Percentiles rank a stretch among this genome's conserved stretches.
phyloP scores from a whole-genome alignment of 257 asterid genomes.

The Nicotiana attenuata region DNA sequence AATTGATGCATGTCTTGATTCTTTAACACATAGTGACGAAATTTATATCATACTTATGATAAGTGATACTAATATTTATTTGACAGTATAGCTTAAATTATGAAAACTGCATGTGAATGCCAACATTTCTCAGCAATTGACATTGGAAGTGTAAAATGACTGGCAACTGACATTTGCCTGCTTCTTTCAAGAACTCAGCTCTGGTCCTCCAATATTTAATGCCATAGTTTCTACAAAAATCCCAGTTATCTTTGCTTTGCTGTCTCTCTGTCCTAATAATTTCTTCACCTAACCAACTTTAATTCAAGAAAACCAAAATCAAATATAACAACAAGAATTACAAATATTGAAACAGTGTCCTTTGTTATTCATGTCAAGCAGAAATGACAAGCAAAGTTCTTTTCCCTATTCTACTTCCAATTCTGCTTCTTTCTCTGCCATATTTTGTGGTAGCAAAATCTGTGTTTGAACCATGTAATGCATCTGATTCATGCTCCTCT shows the following conservation, averaged over 20 bases:
- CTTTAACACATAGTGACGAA: no score
- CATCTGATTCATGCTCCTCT: conserved; percentile 16
- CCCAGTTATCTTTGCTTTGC: neutral
- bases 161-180: neutral
- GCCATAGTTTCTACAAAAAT: neutral
- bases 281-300: conserved; percentile 4
- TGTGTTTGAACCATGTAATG: conserved; percentile 15
- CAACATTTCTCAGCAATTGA: no score
- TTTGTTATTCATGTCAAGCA: neutral
- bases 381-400: neutral
- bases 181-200: neutral
- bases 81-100: neutral
- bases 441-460: neutral
- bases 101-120: neutral
- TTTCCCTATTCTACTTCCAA: neutral
- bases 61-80: neutral
- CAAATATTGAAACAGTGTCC: neutral
- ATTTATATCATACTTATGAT: no score
- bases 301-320: neutral
- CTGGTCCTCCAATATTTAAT: neutral
- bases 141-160: neutral
- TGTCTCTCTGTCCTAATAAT: neutral
- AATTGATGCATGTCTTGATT: no score
- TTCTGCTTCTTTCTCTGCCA: neutral
- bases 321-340: neutral